Evolutionary conservation across 306 rosid species (phyloP), one percentile per base, ranked within the genome.

Genomic region (Gastrolobium bilobum): DNA sequence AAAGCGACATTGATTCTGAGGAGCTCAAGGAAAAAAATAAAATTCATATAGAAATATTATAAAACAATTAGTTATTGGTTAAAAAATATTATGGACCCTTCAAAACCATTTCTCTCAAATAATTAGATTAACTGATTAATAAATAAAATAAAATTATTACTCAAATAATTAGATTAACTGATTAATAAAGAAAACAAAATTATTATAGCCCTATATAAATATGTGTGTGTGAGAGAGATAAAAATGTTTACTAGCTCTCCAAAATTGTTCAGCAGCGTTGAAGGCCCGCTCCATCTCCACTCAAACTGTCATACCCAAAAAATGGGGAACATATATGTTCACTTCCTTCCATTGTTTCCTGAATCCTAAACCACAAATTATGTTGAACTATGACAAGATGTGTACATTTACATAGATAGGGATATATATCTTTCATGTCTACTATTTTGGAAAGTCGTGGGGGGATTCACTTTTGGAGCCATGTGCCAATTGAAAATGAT

Each of bases 401-500:
- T 57, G 58, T 47, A 66, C 5, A 15, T 15, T 10, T 39, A 72
- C 51, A 29, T 50, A 77, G 66, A 75, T 71, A 76, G 82, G 9
- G 66, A 81, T 42, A 50, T 52, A 73, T 11, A 34, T 75, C 13
- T 57, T 76, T 54, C 2, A 73, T 56, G 54, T 77, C 70, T 70
- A 48, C 70, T 70, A 48, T 11, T 34, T 60, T 31, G 50, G 43
- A 52, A 73, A 73, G 71, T 81, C 47, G 30, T 71, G 80, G 2
- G 68, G 69, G 46, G 62, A 43, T 3, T 26, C 76, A 62, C 15
- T 76, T 77, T 67, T 70, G 71, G 81, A 69, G 61, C 56, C 77
- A 74, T 75, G 64, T 84, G 80, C 10, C 5, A 10, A 6, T 53
- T 76, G 87, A 82, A 87, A 84, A 62, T 79, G 82, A 84, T 82